Base-by-base conservation (phyloP, 148 eudicot genomes). In the Arbutus unedo region DNA sequence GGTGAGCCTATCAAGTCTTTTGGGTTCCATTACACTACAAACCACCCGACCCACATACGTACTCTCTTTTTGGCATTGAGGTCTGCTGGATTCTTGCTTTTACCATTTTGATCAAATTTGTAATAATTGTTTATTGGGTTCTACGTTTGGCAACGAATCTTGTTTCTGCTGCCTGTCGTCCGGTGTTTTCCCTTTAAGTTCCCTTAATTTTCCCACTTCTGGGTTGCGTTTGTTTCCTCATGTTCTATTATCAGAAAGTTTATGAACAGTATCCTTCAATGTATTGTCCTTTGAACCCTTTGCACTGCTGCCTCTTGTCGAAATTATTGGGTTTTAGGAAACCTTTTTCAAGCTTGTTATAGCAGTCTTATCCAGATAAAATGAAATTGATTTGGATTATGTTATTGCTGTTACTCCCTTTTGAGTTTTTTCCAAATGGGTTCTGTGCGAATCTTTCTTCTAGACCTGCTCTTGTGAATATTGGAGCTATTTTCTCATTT, bases 401-500 rank as follows among this genome's bases (percentile, higher is more conserved):
- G 62, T 49, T 81, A 81, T 78, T 85, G 9, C 77, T 89, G 81
- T 13, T 87, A 31, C 78, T 88, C 77, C 86, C 57, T 13, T 81
- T 84, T 81, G 90, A 85, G 73, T 62, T 82, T 67, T 60, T 82
- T 41, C 87, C 86, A 57, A 71, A 80, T 86, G 97, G 90, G 77
- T 87, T 87, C 44, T 74, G 84, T 75, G 77, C 79, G 79, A 88
- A 87, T 83, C 85, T 82, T 87, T 79, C 90, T 51, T 82, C 93
- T 74, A 92, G 94, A 80, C 97, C 99, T 15, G 76, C 90, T 64
- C 89, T 88, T 86, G 94, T 94, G 82, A 91, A 90, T 71, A 85
- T 96, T 80, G 99, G 99, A 76, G 98, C 96, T 60, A 86, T 96
- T 82, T 92, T 96, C 87, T 87, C 92, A 66, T 93, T 93, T 81